Conservation (phyloP, 768 basidiomycete genomes). For the Boletus huronensis region DNA sequence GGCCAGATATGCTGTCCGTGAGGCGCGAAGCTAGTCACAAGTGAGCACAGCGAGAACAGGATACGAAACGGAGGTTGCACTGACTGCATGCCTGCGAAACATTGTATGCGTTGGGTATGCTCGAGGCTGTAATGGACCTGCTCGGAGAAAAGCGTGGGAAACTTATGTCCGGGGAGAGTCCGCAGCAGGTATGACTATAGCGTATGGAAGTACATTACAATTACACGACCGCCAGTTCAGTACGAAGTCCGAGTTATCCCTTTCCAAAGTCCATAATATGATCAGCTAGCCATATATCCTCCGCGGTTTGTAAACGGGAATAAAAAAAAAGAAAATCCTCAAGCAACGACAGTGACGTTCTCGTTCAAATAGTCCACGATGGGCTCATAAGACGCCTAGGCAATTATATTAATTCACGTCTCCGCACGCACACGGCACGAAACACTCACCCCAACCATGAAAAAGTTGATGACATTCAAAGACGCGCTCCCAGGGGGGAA, state of each 20-base stretch:
- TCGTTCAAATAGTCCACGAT: slow-evolving; percentile 24
- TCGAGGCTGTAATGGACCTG: background rate
- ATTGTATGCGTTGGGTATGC: slow-evolving; percentile 3
- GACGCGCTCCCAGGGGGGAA: slow-evolving; percentile 31
- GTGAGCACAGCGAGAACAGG: background rate
- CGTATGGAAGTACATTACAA: background rate
- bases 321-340: background rate
- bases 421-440: background rate
- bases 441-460: slow-evolving; percentile 40
- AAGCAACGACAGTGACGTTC: slow-evolving; percentile 11
- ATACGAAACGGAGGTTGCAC: background rate
- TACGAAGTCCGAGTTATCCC: background rate
- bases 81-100: slow-evolving; percentile 27
- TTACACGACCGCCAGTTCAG: background rate
- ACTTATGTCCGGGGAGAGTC: background rate
- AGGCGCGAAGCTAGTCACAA: slow-evolving; percentile 20
- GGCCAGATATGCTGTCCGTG: slow-evolving; percentile 22
- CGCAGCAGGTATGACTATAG: background rate
- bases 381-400: slow-evolving; percentile 10
- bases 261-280: background rate
- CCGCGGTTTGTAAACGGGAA: background rate
- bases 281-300: background rate
- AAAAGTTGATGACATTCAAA: slow-evolving; percentile 36
- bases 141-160: slow-evolving; percentile 20
- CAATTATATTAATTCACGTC: background rate